Evolutionary conservation across 2,329 filamentous ascomycete genomes (phyloP).

Genomic region (Ascochyta viciae-villosae): DNA sequence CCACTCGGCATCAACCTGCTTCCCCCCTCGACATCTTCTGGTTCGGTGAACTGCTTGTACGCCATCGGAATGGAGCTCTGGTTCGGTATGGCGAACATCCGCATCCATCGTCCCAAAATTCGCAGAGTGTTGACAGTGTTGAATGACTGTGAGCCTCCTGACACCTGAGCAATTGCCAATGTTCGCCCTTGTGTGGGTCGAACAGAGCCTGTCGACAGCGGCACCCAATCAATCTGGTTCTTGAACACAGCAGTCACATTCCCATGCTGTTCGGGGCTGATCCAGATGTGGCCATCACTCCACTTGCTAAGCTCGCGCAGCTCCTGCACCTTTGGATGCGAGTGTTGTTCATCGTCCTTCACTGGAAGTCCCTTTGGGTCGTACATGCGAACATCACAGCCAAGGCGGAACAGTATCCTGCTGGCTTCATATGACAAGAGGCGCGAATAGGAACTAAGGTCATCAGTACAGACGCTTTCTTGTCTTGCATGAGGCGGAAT

Average conservation of each 20-base stretch:
- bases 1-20: conserved; percentile 62
- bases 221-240: conserved; percentile 75
- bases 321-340: conserved; percentile 68
- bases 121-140: conserved; percentile 72
- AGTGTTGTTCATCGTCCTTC: conserved; percentile 67
- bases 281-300: conserved; percentile 72
- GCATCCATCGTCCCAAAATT: conserved; percentile 72
- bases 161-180: conserved; percentile 67
- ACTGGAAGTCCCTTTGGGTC: conserved; percentile 65
- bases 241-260: conserved; percentile 68
- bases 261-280: conserved; percentile 71
- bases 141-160: conserved; percentile 70
- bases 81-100: conserved; percentile 72
- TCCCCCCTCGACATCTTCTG: conserved; percentile 54
- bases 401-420: conserved; percentile 68
- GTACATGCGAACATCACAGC: conserved; percentile 71
- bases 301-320: conserved; percentile 66
- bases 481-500: conserved; percentile 1
- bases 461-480: neutral
- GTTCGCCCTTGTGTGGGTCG: conserved; percentile 72
- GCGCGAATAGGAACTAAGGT: conserved; percentile 63
- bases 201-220: conserved; percentile 66
- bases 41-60: conserved; percentile 66
- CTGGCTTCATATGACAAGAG: conserved; percentile 66
- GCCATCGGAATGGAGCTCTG: conserved; percentile 70